Evolutionary conservation across 2,329 filamentous ascomycete species (phyloP), one percentile per base, ranked within the genome.

Genomic region (Mycosphaerella sp.): DNA sequence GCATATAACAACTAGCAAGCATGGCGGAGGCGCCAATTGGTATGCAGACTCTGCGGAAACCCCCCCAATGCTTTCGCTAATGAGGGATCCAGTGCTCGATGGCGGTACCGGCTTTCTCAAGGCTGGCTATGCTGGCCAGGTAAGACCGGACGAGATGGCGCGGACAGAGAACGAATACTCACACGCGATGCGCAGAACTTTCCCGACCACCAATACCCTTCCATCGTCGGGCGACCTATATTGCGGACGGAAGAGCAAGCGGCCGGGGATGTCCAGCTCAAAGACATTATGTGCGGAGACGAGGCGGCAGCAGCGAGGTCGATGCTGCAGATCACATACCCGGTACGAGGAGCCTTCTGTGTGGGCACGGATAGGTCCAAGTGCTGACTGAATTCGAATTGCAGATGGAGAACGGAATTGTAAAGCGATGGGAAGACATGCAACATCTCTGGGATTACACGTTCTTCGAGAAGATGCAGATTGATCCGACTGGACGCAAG

Each of bases 381-480:
- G 62, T 58, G 46, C 55, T 57, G 55, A 60, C 53, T 45, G 38
- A 42, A 48, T 12, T 29, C 17, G 12, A 32, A 56, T 31, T 34
- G 29, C 72, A 86, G 82, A 98, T 98, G 93, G 93, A 98, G 74
- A 98, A 98, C 72, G 93, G 93, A 67, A 97, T 98, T 67, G 90
- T 98, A 64, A 97, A 96, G 82, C 91, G 90, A 70, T 98, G 93
- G 93, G 93, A 98, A 66, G 93, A 98, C 73, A 98, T 98, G 93
- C 89, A 95, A 78, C 92, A 97, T 70, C 84, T 98, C 53, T 98
- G 93, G 93, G 92, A 98, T 76, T 97, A 95, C 73, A 98, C 93
- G 23, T 98, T 98, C 73, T 86, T 82, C 74, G 92, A 98, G 73
- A 97, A 97, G 82, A 88, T 98, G 82, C 84, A 90, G 73, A 79